phyloP scores from a whole-genome alignment of 2,329 filamentous ascomycete genomes.

The Fonsecaea pugnacius region DNA sequence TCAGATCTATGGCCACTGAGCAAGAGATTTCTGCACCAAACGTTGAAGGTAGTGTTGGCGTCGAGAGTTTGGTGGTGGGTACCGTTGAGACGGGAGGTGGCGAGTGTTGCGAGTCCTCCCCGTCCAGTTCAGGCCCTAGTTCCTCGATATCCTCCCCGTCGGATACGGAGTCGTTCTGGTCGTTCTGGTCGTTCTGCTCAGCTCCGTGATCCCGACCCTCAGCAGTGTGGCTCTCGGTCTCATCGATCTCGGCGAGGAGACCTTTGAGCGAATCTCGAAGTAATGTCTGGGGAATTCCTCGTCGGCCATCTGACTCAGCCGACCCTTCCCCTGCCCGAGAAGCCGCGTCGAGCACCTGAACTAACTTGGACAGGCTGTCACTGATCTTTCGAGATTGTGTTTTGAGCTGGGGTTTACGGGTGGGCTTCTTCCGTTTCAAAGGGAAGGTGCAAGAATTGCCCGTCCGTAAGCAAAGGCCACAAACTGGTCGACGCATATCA shows the following conservation, averaged over 20 bases:
- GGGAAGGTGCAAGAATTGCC: conserved; percentile 31
- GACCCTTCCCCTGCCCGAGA: conserved; percentile 18
- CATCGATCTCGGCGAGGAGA: conserved; percentile 26
- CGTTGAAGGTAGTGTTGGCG: background rate
- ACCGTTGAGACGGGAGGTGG: background rate
- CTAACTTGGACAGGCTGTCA: conserved; percentile 25
- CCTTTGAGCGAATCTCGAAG: conserved; percentile 26
- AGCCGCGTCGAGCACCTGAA: conserved; percentile 28
- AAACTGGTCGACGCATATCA: conserved; percentile 30
- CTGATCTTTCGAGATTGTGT: conserved; percentile 26
- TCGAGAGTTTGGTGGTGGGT: conserved; percentile 7
- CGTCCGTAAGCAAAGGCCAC: conserved; percentile 31
- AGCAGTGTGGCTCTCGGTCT: conserved; percentile 9
- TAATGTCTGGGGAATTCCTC: conserved; percentile 17
- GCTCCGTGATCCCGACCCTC: background rate
- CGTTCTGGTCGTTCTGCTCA: background rate
- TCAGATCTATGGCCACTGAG: conserved; percentile 71
- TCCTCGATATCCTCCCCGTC: conserved; percentile 23
- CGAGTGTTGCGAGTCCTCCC: background rate
- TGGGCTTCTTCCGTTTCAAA: conserved; percentile 26
- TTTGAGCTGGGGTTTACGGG: conserved; percentile 28
- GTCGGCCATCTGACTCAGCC: conserved; percentile 11
- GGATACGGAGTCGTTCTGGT: background rate
- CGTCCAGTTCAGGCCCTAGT: conserved; percentile 16
- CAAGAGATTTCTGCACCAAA: conserved; percentile 15